Evolutionary conservation across 441 rosid genomes (phyloP).

Genomic region (Mallotus repandus): DNA sequence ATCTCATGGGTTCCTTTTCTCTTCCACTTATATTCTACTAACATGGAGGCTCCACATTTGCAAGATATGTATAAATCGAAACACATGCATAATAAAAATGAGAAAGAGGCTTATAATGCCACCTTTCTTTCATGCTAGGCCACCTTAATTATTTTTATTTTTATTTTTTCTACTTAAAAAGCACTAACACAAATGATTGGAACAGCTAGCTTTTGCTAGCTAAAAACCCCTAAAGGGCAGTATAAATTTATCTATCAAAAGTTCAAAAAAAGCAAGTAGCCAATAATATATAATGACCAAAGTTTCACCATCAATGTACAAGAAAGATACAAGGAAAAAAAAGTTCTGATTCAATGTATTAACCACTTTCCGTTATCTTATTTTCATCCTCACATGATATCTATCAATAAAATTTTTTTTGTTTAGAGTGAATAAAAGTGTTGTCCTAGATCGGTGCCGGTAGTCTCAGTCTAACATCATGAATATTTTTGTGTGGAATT

Average conservation of each 20-base stretch:
- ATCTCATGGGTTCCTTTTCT: no score
- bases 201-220: background rate
- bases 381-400: no score
- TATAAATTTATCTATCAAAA: background rate
- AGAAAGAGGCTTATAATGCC: conserved; percentile 4
- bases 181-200: background rate
- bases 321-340: no score
- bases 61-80: background rate
- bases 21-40: background rate
- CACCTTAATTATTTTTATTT: background rate
- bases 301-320: no score
- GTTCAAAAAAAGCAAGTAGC: background rate
- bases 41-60: conserved; percentile 7
- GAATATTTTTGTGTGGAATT: no score
- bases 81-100: background rate
- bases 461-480: no score
- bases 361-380: no score
- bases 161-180: background rate
- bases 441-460: no score
- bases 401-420: no score
- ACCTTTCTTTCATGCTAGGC: conserved; percentile 8
- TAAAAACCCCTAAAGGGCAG: background rate
- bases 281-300: background rate
- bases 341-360: no score
- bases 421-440: no score